Base-by-base conservation (phyloP, 306 rosid species). In the Rubus parviflorus region DNA sequence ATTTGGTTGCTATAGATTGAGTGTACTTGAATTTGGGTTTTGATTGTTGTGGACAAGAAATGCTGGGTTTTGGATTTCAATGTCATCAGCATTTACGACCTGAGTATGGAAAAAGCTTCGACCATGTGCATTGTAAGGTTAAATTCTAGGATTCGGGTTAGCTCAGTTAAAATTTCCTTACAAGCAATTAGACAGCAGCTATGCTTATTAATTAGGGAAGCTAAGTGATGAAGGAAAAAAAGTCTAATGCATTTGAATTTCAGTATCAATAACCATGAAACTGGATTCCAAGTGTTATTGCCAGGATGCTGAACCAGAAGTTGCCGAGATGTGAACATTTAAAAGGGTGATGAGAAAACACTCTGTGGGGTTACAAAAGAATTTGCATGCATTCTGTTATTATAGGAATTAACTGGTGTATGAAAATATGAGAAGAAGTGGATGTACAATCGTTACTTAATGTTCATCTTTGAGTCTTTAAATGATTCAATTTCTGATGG, bases 391-490 rank as follows among this genome's bases (percentile, higher is more conserved):
- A 20, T 42, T 23, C 53, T 70, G 61, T 4, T 16, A 2, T 70
- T 30, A 10, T 51, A 25, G 51, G 30, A 45, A 70, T 37, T 30
- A 70, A 14, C 67, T 56, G 20, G 58, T 22, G 1, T 68, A 69
- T 57, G 38, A 51, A 40, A 45, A 19, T 45, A 10, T 57, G 25
- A 78, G 20, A 15, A 2, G 15, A 13, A 47, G 61, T 73, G 78
- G 47, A 25, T 53, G 46, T 42, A 1, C 8, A 35, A 64, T 30
- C 8, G 73, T 30, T 49, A 37, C 19, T 53, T 64, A 8, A 64
- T 64, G 65, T 45, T 54, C 45, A 45, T 66, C 23, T 74, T 37
- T 25, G 73, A 81, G 71, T 48, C 67, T 60, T 70, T 47, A 41
- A 57, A 45, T 46, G 40, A 20, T n/a, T 53, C 52, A 4, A 10